Evolutionary conservation across 2,329 filamentous ascomycete genomes (phyloP).

Genomic region (Gremmenia infestans): DNA sequence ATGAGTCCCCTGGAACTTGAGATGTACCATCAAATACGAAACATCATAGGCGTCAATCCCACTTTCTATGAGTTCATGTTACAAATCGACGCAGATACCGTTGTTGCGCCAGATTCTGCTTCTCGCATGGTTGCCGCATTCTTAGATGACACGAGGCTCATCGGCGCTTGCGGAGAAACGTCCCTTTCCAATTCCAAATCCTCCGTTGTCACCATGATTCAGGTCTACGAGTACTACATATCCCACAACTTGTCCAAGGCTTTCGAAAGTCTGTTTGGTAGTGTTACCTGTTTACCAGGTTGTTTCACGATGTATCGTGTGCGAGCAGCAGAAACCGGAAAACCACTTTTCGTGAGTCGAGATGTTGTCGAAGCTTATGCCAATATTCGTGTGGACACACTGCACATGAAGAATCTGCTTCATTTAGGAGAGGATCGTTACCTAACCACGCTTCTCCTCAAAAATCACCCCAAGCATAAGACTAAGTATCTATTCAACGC

Average conservation of each 20-base stretch:
- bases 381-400: slow-evolving; percentile 91
- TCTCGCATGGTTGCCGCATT: slow-evolving; percentile 91
- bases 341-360: slow-evolving; percentile 91
- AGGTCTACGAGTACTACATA: slow-evolving; percentile 99
- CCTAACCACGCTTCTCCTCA: slow-evolving; percentile 88
- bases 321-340: slow-evolving; percentile 87
- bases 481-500: slow-evolving; percentile 94
- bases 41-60: slow-evolving; percentile 97
- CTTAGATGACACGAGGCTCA: slow-evolving; percentile 85
- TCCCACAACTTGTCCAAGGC: slow-evolving; percentile 96
- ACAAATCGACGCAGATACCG: slow-evolving; percentile 95
- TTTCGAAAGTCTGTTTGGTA: slow-evolving; percentile 95
- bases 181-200: slow-evolving; percentile 87
- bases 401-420: slow-evolving; percentile 98
- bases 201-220: slow-evolving; percentile 97
- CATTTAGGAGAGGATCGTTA: slow-evolving; percentile 98
- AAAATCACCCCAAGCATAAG: slow-evolving; percentile 91
- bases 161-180: slow-evolving; percentile 92
- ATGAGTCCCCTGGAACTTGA: slow-evolving; percentile 97
- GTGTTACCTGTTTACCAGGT: slow-evolving; percentile 93
- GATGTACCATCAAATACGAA: slow-evolving; percentile 97
- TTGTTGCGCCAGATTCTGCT: slow-evolving; percentile 82
- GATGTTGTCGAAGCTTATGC: slow-evolving; percentile 86
- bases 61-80: slow-evolving; percentile 97
- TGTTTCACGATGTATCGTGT: slow-evolving; percentile 99